A percentile compares a stretch with the other conserved stretches of the same genome.
Conservation (phyloP, 2,329 filamentous ascomycete species). For the Aspergillus piperis region DNA sequence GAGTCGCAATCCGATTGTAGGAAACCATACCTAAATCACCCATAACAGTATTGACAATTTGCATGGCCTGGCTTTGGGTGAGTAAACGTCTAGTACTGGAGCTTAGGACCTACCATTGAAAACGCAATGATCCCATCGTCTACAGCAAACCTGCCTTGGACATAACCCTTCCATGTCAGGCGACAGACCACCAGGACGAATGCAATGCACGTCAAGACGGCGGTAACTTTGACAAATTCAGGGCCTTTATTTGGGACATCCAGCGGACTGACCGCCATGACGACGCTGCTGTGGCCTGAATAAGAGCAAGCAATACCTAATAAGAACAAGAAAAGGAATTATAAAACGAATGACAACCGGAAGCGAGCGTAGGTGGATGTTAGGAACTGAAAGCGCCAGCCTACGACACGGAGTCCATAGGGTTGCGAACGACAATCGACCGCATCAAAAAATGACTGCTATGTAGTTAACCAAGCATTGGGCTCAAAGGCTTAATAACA, state of each 20-base stretch:
- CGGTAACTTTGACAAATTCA: slow-evolving; percentile 4
- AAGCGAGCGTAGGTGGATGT: too few relatives aligned
- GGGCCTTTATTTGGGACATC: slow-evolving; percentile 8
- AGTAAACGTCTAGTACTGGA: background rate
- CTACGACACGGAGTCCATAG: too few relatives aligned
- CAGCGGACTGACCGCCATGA: background rate
- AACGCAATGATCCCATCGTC: slow-evolving; percentile 1
- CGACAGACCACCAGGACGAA: slow-evolving; percentile 2
- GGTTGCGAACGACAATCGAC: too few relatives aligned
- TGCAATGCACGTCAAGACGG: slow-evolving; percentile 1
- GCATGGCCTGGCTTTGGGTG: background rate
- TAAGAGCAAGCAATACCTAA: too few relatives aligned
- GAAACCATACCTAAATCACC: background rate
- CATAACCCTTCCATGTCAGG: background rate
- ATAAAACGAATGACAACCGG: background rate
- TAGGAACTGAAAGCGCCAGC: too few relatives aligned
- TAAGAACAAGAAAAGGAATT: background rate
- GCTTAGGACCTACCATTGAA: background rate
- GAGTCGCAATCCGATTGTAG: too few relatives aligned
- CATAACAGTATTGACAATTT: slow-evolving; percentile 4
- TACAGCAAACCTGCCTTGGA: background rate
- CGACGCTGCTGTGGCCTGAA: background rate
- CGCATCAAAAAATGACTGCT: too few relatives aligned
- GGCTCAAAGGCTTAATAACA: too few relatives aligned
- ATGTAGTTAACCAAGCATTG: too few relatives aligned